phyloP scores from a whole-genome alignment of 2,329 filamentous ascomycete species.

The Sordariomycetes sp. region DNA sequence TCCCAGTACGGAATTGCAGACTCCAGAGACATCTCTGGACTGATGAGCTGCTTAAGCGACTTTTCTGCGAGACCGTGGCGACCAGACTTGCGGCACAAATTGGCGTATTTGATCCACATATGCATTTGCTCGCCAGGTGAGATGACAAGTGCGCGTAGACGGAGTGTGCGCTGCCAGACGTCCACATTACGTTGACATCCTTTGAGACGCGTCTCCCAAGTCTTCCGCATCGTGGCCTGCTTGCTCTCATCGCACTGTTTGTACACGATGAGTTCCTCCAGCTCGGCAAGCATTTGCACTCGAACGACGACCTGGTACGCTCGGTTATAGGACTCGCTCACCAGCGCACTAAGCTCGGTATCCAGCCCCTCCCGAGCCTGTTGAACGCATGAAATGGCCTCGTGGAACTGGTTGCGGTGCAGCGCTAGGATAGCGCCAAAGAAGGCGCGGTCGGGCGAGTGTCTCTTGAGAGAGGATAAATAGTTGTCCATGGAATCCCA shows the following conservation, averaged over 20 bases:
- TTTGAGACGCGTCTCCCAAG: conserved; percentile 91
- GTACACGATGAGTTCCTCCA: conserved; percentile 96
- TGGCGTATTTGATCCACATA: conserved; percentile 99
- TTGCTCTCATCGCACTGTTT: conserved; percentile 89
- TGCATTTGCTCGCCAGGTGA: conserved; percentile 88
- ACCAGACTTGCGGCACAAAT: conserved; percentile 92
- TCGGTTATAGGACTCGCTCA: conserved; percentile 97
- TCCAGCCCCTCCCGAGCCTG: conserved; percentile 90
- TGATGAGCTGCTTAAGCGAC: conserved; percentile 84
- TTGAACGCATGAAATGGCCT: conserved; percentile 81
- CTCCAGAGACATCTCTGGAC: conserved; percentile 55
- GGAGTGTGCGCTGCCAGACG: conserved; percentile 97
- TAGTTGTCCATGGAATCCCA: conserved; percentile 99
- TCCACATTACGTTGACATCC: conserved; percentile 96
- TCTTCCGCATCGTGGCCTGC: conserved; percentile 81
- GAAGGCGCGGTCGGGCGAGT: conserved; percentile 91
- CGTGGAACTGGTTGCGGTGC: conserved; percentile 90
- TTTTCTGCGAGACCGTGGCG: conserved; percentile 93
- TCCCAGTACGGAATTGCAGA: conserved; percentile 51
- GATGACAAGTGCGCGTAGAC: conserved; percentile 86
- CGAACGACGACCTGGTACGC: conserved; percentile 97
- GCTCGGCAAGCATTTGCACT: conserved; percentile 96
- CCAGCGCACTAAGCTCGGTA: conserved; percentile 86
- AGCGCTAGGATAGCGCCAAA: conserved; percentile 94
- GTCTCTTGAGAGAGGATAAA: conserved; percentile 85